phyloP scores from a whole-genome alignment of 2,329 filamentous ascomycete genomes.

The Stylonectria norvegica region DNA sequence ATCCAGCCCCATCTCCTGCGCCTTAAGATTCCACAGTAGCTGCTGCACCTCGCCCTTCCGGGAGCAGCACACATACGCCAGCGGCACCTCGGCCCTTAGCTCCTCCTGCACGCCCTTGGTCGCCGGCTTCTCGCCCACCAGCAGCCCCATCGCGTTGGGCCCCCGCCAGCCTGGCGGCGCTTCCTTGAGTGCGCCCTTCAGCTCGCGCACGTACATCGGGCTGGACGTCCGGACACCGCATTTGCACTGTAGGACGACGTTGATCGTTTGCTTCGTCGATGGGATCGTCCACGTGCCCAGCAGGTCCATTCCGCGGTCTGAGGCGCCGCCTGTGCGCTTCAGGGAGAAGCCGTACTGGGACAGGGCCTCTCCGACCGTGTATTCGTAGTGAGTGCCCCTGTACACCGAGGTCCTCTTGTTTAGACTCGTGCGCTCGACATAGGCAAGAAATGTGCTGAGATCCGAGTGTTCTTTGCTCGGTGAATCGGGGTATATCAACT shows the following conservation, averaged over 20 bases:
- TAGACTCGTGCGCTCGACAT: conserved; percentile 57
- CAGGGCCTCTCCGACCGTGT: conserved; percentile 58
- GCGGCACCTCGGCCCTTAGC: conserved; percentile 61
- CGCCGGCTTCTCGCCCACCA: conserved; percentile 66
- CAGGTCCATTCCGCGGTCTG: conserved; percentile 72
- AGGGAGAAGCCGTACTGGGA: conserved; percentile 61
- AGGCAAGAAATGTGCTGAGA: conserved; percentile 61
- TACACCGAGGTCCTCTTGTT: conserved; percentile 57
- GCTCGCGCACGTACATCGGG: conserved; percentile 65
- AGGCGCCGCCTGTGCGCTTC: conserved; percentile 60
- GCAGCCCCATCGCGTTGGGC: conserved; percentile 61
- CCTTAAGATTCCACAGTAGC: conserved; percentile 68
- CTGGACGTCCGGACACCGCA: conserved; percentile 48
- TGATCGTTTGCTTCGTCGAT: conserved; percentile 34
- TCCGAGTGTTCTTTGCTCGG: conserved; percentile 56
- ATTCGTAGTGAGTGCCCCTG: conserved; percentile 75
- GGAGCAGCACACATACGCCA: conserved; percentile 67
- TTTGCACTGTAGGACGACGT: conserved; percentile 67
- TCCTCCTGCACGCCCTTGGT: conserved; percentile 77
- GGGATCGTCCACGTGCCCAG: conserved; percentile 66
- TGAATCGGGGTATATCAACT: conserved; percentile 43
- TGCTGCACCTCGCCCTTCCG: conserved; percentile 58
- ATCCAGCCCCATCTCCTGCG: conserved; percentile 59
- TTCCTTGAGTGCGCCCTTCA: conserved; percentile 73
- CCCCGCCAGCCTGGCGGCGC: conserved; percentile 72